phyloP scores from a whole-genome alignment of 352 stramenopile genomes.

The Globisporangium recalcitrans region DNA sequence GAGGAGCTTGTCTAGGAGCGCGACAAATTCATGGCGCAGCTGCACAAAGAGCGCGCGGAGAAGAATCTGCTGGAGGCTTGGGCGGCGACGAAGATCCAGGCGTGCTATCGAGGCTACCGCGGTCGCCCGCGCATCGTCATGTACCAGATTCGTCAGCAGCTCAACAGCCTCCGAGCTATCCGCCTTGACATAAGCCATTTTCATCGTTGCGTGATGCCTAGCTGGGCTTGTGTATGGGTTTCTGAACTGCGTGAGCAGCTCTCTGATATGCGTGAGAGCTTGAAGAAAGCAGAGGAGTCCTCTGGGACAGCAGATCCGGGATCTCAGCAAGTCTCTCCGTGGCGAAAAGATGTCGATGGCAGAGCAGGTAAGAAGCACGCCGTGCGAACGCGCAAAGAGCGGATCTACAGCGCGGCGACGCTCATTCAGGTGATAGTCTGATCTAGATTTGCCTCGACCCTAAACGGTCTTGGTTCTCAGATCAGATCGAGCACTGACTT shows the following conservation, averaged over 20 bases:
- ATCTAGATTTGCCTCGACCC: background rate
- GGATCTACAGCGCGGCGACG: slow-evolving; percentile 31
- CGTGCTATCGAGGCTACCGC: slow-evolving; percentile 47
- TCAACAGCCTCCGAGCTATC: slow-evolving; percentile 33
- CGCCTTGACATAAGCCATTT: slow-evolving; percentile 27
- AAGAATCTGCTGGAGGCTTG: slow-evolving; percentile 47
- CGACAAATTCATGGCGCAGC: slow-evolving; percentile 56
- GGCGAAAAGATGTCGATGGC: slow-evolving; percentile 43
- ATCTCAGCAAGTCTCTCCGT: slow-evolving; percentile 18
- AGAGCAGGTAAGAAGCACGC: slow-evolving; percentile 40
- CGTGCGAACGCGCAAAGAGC: slow-evolving; percentile 34
- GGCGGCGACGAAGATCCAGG: slow-evolving; percentile 63
- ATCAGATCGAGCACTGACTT: background rate
- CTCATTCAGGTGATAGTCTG: slow-evolving; percentile 37
- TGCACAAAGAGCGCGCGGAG: slow-evolving; percentile 41
- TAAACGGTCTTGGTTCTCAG: background rate
- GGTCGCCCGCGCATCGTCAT: slow-evolving; percentile 33
- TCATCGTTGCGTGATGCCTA: background rate
- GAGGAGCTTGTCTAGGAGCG: slow-evolving; percentile 26
- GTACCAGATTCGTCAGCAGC: slow-evolving; percentile 39
- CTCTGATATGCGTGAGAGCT: slow-evolving; percentile 36
- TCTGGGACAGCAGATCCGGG: background rate
- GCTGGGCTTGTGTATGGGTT: too few species aligned
- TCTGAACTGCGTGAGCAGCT: slow-evolving; percentile 26
- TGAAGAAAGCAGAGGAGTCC: slow-evolving; percentile 15